Evolutionary conservation across 208 protist species (phyloP).

Genomic region (Histomonas meleagridis): DNA sequence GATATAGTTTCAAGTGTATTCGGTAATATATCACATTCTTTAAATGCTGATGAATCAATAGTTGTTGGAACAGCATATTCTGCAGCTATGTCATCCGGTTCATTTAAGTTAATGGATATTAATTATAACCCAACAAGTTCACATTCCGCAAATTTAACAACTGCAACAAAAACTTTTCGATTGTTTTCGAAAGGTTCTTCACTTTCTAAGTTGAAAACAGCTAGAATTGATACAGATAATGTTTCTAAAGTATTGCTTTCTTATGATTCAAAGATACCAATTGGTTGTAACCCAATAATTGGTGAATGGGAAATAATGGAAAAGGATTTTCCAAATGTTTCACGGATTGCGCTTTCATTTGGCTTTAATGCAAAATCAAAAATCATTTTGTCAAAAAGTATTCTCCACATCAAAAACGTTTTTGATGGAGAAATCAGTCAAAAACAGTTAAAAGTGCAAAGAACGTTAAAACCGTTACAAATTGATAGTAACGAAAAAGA

Average conservation of each 20-base stretch:
- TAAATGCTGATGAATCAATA: slow-evolving; percentile 16
- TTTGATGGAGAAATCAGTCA: background rate
- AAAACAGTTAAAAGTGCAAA: background rate
- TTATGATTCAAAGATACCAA: background rate
- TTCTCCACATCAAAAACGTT: background rate
- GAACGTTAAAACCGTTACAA: background rate
- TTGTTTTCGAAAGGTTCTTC: background rate
- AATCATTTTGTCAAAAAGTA: background rate
- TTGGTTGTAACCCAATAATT: background rate
- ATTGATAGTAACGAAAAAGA: background rate
- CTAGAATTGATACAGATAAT: background rate
- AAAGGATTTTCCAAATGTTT: background rate
- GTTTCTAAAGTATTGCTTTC: background rate
- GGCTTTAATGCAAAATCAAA: background rate
- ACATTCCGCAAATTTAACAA: background rate
- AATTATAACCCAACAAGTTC: background rate
- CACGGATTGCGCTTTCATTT: background rate
- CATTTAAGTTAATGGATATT: background rate
- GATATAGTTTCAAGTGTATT: background rate
- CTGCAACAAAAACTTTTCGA: background rate
- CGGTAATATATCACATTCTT: background rate
- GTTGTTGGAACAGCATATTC: background rate
- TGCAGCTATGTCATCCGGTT: background rate
- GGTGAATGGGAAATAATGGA: background rate
- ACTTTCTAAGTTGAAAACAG: background rate